Conservation (phyloP, 2,329 filamentous ascomycete species). For the Fusarium camptoceras region DNA sequence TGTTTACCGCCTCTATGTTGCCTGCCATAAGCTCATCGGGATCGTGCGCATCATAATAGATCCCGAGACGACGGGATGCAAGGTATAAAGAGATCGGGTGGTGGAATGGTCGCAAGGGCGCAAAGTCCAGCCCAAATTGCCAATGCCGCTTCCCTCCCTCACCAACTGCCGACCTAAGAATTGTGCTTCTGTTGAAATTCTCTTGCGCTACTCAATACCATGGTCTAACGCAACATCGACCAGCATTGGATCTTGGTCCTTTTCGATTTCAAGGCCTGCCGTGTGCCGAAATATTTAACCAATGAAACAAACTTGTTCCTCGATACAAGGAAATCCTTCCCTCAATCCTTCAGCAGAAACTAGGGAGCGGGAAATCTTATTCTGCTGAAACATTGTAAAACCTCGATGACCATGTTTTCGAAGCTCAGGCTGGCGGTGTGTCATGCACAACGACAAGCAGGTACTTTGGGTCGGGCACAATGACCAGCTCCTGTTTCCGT, state of each 20-base stretch:
- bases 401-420: slow-evolving; percentile 40
- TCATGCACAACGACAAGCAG: slow-evolving; percentile 84
- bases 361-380: slow-evolving; percentile 21
- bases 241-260: slow-evolving; percentile 25
- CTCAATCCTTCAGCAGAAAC: slow-evolving; percentile 21
- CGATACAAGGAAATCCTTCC: slow-evolving; percentile 5
- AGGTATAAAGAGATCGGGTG: slow-evolving; percentile 29
- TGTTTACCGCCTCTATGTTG: slow-evolving; percentile 23
- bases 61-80: slow-evolving; percentile 24
- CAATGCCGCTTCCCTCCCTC: slow-evolving; percentile 16
- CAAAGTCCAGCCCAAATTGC: slow-evolving; percentile 32
- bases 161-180: slow-evolving; percentile 7
- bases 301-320: slow-evolving; percentile 22
- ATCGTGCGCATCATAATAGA: slow-evolving; percentile 18
- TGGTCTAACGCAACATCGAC: slow-evolving; percentile 13
- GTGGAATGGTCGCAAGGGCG: slow-evolving; percentile 28
- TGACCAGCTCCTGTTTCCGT: slow-evolving; percentile 87
- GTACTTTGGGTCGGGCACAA: slow-evolving; percentile 84
- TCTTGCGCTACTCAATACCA: slow-evolving; percentile 25
- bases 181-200: slow-evolving; percentile 23
- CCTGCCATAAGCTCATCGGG: slow-evolving; percentile 26
- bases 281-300: slow-evolving; percentile 11
- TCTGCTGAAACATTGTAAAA: slow-evolving; percentile 34
- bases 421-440: slow-evolving; percentile 72
- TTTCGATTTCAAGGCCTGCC: slow-evolving; percentile 24